Base-by-base conservation (phyloP, 2,329 filamentous ascomycete genomes). In the Talaromyces atroroseus region DNA sequence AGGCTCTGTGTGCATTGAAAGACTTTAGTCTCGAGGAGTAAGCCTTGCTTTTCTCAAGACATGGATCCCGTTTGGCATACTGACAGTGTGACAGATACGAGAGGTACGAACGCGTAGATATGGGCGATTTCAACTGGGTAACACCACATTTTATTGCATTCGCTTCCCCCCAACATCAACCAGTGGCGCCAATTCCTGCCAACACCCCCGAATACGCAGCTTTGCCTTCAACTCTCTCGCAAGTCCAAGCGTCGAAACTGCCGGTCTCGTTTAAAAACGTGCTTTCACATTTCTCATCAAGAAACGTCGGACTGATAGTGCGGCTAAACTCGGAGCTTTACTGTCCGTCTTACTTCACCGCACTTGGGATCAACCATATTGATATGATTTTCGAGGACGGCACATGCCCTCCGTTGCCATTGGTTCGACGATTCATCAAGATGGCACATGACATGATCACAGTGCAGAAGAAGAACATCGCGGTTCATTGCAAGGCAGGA, bases 361-460 rank as follows among this genome's bases (percentile, higher is more conserved):
- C 92, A 3, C 80, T 99, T 52, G 92, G 92, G 29, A 97, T 99
- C 68, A 87, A 91, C 66, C 94, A 99, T 70, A 80, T 97, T 42
- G 94, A 99, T 76, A 99, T 99, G 94, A 97, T 99, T 67, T 99
- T 99, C 68, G 94, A 97, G 67, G 94, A 99, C 66, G 94, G 94
- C 62, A 99, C 94, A 3, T 99, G 94, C 71, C 94, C 94, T 21
- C 86, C 90, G 1, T 78, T 99, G 52, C 84, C 84, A 18, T 86
- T 92, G n/a, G 94, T 99, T 26, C 86, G 90, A 63, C 92, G 92
- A 70, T 99, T 99, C 71, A 92, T 99, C 72, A 90, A 90, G 63
- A 81, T 99, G 58, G 92, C 94, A 1, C 94, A 97, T 68, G 89
- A 95, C 69, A 96, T 88, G 74, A 99, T 99, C 68, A 92, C 87